These are phyloP conservation scores for Tricholoma flavovirens DNA, from an alignment of 768 basidiomycete genomes.

Conservation along the genomic window DNA sequence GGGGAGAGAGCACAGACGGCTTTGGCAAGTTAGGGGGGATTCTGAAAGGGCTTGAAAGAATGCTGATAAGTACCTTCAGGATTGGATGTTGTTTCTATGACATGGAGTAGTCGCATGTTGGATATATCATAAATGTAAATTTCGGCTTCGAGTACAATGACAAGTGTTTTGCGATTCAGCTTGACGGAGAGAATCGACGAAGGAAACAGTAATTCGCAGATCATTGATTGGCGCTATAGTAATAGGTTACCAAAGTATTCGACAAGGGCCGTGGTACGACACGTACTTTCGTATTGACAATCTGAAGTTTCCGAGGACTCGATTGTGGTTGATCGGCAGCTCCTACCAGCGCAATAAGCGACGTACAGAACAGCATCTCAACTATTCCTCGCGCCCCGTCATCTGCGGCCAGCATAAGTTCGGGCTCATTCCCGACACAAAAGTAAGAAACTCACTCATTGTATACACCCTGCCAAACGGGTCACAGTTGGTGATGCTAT, in stretches of 20 bases:
- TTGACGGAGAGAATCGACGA: conserved; percentile 97
- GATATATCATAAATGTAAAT: conserved; percentile 99
- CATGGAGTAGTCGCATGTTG: conserved; percentile 96
- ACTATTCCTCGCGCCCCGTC: conserved; percentile 95
- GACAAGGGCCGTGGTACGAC: not conserved
- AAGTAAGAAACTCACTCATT: conserved; percentile 61
- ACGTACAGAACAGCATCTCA: conserved; percentile 99
- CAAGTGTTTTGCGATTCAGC: conserved; percentile 92
- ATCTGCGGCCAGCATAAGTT: conserved; percentile 37
- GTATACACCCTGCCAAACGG: conserved; percentile 96
- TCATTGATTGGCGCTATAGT: conserved; percentile 87
- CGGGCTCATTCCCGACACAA: not conserved
- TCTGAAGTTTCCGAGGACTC: conserved; percentile 91
- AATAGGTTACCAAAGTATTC: not conserved
- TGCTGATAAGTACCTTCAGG: conserved; percentile 65
- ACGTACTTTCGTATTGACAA: conserved; percentile 95
- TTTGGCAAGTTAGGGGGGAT: conserved; percentile 24
- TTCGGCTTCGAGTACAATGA: conserved; percentile 94
- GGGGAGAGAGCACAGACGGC: conserved; percentile 95
- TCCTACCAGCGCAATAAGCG: conserved; percentile 93
- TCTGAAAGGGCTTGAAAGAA: not conserved
- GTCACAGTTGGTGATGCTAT: conserved; percentile 96
- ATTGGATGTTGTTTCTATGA: conserved; percentile 95
- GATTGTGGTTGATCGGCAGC: conserved; percentile 89
- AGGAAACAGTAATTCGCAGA: conserved; percentile 97